Conservation (phyloP, 2,329 filamentous ascomycete species). For the Colletotrichum sp. region DNA sequence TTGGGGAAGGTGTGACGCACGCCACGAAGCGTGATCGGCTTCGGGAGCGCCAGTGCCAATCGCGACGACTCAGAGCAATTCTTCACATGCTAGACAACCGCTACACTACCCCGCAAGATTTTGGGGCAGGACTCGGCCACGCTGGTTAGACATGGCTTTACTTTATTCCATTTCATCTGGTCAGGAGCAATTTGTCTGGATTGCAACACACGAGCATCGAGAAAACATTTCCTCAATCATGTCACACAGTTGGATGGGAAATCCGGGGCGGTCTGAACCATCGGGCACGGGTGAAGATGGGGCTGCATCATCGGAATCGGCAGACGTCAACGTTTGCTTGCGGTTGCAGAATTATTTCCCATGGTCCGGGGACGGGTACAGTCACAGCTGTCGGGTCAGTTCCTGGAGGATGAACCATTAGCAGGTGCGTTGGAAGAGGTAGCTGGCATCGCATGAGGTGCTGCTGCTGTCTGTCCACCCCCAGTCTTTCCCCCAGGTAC, state of each 20-base stretch:
- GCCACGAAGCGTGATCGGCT: slow-evolving; percentile 9
- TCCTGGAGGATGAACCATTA: background rate
- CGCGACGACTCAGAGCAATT: slow-evolving; percentile 8
- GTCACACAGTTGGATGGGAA: background rate
- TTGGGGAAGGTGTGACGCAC: slow-evolving; percentile 6
- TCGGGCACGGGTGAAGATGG: background rate
- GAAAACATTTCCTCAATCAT: background rate
- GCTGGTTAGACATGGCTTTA: background rate
- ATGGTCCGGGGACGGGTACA: background rate
- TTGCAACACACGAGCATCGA: background rate
- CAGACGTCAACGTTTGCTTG: slow-evolving; percentile 8
- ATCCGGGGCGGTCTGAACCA: background rate
- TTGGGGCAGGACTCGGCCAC: background rate
- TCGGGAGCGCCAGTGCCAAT: background rate
- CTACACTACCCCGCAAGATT: slow-evolving; percentile 15
- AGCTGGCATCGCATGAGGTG: background rate
- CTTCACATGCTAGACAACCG: slow-evolving; percentile 13
- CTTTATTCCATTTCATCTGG: background rate
- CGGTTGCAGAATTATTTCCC: background rate
- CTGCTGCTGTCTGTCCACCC: background rate
- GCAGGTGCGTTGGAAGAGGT: background rate
- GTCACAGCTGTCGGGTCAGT: background rate
- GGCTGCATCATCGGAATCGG: slow-evolving; percentile 7
- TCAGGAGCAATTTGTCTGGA: background rate
- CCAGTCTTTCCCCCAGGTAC: background rate